phyloP scores from a whole-genome alignment of 305 asterid genomes.

The Withania somnifera region DNA sequence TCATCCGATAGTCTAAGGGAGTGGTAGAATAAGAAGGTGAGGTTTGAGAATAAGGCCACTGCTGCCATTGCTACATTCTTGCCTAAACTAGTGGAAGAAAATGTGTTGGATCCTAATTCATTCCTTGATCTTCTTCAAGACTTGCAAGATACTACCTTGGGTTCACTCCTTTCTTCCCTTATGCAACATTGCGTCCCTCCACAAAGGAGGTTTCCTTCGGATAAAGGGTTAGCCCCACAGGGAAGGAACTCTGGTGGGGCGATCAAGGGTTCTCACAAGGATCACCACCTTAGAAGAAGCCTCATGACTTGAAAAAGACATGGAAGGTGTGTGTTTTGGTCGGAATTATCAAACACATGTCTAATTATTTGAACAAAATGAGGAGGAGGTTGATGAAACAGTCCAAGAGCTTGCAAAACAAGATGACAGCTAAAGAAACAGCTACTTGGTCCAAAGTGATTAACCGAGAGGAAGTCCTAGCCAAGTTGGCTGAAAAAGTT shows the following conservation, averaged over 20 bases:
- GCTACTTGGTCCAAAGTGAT: slow-evolving; percentile 38
- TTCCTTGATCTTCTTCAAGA: slow-evolving; percentile 36
- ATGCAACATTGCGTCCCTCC: slow-evolving; percentile 55
- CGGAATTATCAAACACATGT: slow-evolving; percentile 43
- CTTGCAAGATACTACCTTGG: slow-evolving; percentile 43
- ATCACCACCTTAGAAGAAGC: slow-evolving; percentile 47
- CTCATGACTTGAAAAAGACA: slow-evolving; percentile 40
- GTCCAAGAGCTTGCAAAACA: slow-evolving; percentile 43
- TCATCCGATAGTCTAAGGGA: slow-evolving; percentile 38
- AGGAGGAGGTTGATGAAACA: slow-evolving; percentile 35
- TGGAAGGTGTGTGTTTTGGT: slow-evolving; percentile 49
- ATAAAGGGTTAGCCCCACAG: slow-evolving; percentile 35
- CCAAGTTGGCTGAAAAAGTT: slow-evolving; percentile 11
- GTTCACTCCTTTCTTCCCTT: slow-evolving; percentile 42
- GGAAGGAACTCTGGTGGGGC: slow-evolving; percentile 60
- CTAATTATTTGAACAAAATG: slow-evolving; percentile 26
- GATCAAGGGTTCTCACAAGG: slow-evolving; percentile 36
- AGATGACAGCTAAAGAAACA: slow-evolving; percentile 49
- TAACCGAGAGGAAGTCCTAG: slow-evolving; percentile 39
- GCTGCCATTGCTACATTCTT: slow-evolving; percentile 26
- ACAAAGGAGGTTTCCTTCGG: slow-evolving; percentile 43
- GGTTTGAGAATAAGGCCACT: slow-evolving; percentile 30
- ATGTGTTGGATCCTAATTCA: slow-evolving; percentile 14
- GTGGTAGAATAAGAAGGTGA: slow-evolving; percentile 51
- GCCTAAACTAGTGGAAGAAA: slow-evolving; percentile 16